These are phyloP conservation scores for Gossypioides kirkii DNA, from an alignment of 345 rosid species.

Conservation along the genomic window DNA sequence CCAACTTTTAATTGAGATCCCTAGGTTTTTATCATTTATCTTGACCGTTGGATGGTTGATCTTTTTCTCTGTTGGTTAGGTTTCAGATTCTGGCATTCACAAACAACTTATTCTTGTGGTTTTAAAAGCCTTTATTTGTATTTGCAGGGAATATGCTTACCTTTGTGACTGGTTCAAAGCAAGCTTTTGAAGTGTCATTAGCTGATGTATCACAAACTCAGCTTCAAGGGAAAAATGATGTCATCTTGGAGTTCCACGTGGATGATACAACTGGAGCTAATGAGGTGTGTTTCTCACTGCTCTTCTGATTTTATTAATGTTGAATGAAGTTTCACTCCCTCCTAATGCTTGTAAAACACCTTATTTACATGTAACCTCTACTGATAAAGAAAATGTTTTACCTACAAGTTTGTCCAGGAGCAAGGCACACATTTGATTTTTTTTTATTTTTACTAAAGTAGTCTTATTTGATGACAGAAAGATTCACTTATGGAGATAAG, in stretches of 20 bases:
- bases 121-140: neutral
- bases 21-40: neutral
- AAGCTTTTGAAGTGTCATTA: constrained; percentile 89
- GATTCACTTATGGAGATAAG: constrained; percentile 95
- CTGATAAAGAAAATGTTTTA: neutral
- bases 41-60: neutral
- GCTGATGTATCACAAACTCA: constrained; percentile 93
- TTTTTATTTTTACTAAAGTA: neutral
- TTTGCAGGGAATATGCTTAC: constrained; percentile 79
- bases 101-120: neutral
- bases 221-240: constrained; percentile 91
- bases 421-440: neutral
- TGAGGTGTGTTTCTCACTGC: constrained; percentile 47
- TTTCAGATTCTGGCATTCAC: neutral
- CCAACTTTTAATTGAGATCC: neutral
- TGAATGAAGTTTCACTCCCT: neutral
- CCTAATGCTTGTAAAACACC: neutral
- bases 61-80: neutral
- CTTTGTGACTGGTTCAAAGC: constrained; percentile 71
- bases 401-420: neutral
- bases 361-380: neutral
- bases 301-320: constrained; percentile 3
- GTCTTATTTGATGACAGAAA: constrained; percentile 44
- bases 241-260: constrained; percentile 87
- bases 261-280: constrained; percentile 98